These are phyloP conservation scores for Sporothrix protearum DNA, from an alignment of 2,329 filamentous ascomycete species.

Conservation along the genomic window DNA sequence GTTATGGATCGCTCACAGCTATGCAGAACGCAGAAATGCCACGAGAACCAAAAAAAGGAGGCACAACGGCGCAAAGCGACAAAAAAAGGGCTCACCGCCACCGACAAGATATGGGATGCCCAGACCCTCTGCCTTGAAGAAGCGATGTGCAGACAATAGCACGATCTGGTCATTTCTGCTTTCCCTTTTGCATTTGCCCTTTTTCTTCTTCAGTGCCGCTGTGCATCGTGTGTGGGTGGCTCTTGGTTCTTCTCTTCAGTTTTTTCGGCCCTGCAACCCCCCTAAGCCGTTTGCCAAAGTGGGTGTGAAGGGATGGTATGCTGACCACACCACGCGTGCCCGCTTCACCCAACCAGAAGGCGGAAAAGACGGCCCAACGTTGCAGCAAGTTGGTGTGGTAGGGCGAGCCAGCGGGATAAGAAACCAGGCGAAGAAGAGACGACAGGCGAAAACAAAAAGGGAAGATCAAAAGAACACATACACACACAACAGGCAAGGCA, in stretches of 20 bases:
- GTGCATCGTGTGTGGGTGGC: neutral
- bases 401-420: conserved; percentile 4
- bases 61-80: neutral
- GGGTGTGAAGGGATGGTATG: conserved; percentile 23
- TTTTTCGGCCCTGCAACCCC: neutral
- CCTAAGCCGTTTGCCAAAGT: neutral
- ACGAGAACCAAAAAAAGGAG: neutral
- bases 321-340: conserved; percentile 22
- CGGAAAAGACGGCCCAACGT: conserved; percentile 6
- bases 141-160: neutral
- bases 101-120: neutral
- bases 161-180: neutral
- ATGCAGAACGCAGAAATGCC: neutral
- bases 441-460: neutral
- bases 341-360: conserved; percentile 21
- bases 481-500: neutral
- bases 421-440: neutral
- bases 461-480: neutral
- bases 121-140: neutral
- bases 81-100: conserved; percentile 1
- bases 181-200: neutral
- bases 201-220: conserved; percentile 10
- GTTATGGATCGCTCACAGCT: neutral
- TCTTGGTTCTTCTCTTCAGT: neutral
- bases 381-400: conserved; percentile 11